phyloP scores from a whole-genome alignment of 345 rosid genomes.

The Populus davidiana region DNA sequence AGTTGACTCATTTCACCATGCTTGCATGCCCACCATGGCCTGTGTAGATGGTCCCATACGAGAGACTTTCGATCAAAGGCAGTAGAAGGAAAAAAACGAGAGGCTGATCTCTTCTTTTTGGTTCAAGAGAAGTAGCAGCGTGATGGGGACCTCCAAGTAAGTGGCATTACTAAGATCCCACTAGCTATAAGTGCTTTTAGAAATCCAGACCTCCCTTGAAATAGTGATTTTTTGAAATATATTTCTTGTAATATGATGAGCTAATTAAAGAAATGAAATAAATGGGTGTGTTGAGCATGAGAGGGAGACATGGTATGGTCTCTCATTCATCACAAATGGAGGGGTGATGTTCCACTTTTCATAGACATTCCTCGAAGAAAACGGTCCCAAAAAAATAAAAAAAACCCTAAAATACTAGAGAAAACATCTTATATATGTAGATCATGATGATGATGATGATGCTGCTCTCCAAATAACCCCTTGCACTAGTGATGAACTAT shows the following conservation, averaged over 20 bases:
- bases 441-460: background rate
- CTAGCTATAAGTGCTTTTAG: constrained; percentile 18
- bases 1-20: background rate
- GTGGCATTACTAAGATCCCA: constrained; percentile 38
- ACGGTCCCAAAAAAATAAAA: constrained; percentile 30
- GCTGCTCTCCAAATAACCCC: constrained; percentile 3
- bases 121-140: background rate
- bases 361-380: constrained; percentile 32
- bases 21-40: background rate
- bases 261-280: background rate
- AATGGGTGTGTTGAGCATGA: constrained; percentile 12
- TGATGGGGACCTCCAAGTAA: constrained; percentile 18
- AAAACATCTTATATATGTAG: constrained; percentile 17
- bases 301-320: constrained; percentile 22
- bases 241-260: background rate
- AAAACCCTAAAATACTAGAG: constrained; percentile 7
- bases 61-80: constrained; percentile 9
- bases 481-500: constrained; percentile 21
- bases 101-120: constrained; percentile 15
- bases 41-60: constrained; percentile 15
- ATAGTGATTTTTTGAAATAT: background rate
- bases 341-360: constrained; percentile 38
- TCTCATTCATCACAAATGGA: constrained; percentile 26
- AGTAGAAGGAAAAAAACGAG: constrained; percentile 10
- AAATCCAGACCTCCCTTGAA: background rate